Conservation (phyloP, 2,329 filamentous ascomycete genomes). For the Leptographium radiaticola region DNA sequence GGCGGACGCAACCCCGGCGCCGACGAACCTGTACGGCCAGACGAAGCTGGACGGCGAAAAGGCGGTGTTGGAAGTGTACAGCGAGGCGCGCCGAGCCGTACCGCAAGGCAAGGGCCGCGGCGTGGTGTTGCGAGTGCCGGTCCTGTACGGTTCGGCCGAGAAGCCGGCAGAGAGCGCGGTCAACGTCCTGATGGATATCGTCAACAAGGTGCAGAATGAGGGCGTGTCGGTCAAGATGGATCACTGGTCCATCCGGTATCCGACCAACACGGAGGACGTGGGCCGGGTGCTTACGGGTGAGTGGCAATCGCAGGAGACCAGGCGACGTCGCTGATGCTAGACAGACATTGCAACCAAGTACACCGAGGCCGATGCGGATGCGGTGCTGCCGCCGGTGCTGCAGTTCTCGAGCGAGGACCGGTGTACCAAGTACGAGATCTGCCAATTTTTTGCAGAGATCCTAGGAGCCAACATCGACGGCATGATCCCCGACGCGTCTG, state of each 20-base stretch:
- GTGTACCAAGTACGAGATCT: conserved; percentile 86
- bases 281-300: conserved; percentile 42
- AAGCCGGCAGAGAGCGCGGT: conserved; percentile 65
- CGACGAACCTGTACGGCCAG: conserved; percentile 63
- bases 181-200: conserved; percentile 63
- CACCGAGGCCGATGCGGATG: conserved; percentile 32
- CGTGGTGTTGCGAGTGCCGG: conserved; percentile 66
- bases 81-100: conserved; percentile 17
- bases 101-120: conserved; percentile 36
- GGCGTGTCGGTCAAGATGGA: conserved; percentile 61
- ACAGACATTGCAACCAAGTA: conserved; percentile 61
- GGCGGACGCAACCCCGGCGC: conserved; percentile 45
- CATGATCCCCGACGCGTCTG: conserved; percentile 57
- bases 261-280: conserved; percentile 81
- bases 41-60: conserved; percentile 47
- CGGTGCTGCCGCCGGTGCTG: conserved; percentile 52
- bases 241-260: conserved; percentile 72
- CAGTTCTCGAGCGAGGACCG: conserved; percentile 81
- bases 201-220: conserved; percentile 60
- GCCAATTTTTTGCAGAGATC: conserved; percentile 62
- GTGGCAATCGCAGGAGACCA: background rate
- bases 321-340: background rate
- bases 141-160: conserved; percentile 70
- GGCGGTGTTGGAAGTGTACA: conserved; percentile 52
- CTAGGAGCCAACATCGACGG: conserved; percentile 58